phyloP scores from a whole-genome alignment of 805 yeast species.

The Ogataea pini region DNA sequence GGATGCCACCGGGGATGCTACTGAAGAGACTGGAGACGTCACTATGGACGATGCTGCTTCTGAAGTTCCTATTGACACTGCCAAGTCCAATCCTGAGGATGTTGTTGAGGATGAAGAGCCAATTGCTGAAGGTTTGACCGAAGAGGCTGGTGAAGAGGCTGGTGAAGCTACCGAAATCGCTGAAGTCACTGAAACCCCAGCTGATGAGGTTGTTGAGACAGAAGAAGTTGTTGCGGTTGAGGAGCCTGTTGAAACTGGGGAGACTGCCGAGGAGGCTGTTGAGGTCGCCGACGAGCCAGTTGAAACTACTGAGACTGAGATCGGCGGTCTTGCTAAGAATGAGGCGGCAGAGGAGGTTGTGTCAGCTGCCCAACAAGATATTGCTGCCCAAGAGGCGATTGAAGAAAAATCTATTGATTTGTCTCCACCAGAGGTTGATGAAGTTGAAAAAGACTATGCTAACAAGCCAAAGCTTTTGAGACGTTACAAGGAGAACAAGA shows the following conservation, averaged over 20 bases:
- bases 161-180: conserved; percentile 14
- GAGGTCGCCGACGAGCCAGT: conserved; percentile 15
- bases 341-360: conserved; percentile 17
- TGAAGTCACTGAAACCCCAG: background rate
- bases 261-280: conserved; percentile 9
- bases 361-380: conserved; percentile 16
- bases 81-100: conserved; percentile 14
- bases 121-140: conserved; percentile 9
- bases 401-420: conserved; percentile 29
- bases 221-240: conserved; percentile 19
- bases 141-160: conserved; percentile 17
- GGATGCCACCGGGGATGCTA: conserved; percentile 7
- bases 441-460: conserved; percentile 40
- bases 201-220: conserved; percentile 5
- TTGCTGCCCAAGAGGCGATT: conserved; percentile 29
- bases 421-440: conserved; percentile 35
- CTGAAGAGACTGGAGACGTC: conserved; percentile 9
- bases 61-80: conserved; percentile 16
- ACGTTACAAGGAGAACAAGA: conserved; percentile 50
- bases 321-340: conserved; percentile 16
- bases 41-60: conserved; percentile 15
- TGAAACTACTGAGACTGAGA: conserved; percentile 19
- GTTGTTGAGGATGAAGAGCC: conserved; percentile 24
- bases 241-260: conserved; percentile 15
- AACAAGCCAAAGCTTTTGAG: conserved; percentile 50